Percentiles rank a stretch among this genome's conserved stretches.
Conservation (phyloP, 768 basidiomycete genomes). For the Mycena vitilis region DNA sequence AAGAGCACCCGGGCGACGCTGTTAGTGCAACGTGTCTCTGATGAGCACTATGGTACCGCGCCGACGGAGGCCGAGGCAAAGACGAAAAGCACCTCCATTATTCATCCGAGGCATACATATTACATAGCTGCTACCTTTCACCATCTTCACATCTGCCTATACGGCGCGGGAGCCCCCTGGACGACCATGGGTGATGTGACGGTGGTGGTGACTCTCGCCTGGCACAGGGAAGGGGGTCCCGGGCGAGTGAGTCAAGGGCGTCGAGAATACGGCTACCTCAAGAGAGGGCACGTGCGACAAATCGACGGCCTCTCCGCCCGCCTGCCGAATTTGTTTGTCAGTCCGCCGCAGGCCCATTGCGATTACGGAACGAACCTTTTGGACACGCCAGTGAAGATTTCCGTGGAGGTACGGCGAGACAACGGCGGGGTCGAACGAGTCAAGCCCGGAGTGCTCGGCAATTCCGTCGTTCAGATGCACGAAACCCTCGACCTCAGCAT, state of each 20-base stretch:
- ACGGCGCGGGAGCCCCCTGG: constrained; percentile 41
- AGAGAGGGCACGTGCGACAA: constrained; percentile 40
- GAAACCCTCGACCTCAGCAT: constrained; percentile 55
- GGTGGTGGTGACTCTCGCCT: constrained; percentile 31
- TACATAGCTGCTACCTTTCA: no score
- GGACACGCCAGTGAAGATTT: constrained; percentile 56
- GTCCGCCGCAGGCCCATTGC: not conserved
- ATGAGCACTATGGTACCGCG: no score
- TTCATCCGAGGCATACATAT: no score
- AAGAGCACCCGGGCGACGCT: no score
- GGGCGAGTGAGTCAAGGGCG: constrained; percentile 44
- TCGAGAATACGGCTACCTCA: constrained; percentile 43
- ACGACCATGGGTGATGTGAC: constrained; percentile 33
- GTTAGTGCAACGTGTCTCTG: no score
- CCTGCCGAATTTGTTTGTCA: constrained; percentile 7
- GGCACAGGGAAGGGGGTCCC: constrained; percentile 41
- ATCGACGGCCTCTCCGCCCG: constrained; percentile 26
- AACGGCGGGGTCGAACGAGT: constrained; percentile 50
- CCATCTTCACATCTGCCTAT: not conserved
- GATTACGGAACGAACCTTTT: constrained; percentile 45
- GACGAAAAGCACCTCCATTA: no score
- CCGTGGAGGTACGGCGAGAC: constrained; percentile 55
- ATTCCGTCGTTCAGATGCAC: constrained; percentile 56
- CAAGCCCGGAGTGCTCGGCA: constrained; percentile 41
- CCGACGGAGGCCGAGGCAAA: no score